Percentiles rank a stretch among this genome's conserved stretches.
These are phyloP conservation scores for Phylloporus rhodoxanthus DNA, from an alignment of 768 basidiomycete genomes.

Conservation along the genomic window DNA sequence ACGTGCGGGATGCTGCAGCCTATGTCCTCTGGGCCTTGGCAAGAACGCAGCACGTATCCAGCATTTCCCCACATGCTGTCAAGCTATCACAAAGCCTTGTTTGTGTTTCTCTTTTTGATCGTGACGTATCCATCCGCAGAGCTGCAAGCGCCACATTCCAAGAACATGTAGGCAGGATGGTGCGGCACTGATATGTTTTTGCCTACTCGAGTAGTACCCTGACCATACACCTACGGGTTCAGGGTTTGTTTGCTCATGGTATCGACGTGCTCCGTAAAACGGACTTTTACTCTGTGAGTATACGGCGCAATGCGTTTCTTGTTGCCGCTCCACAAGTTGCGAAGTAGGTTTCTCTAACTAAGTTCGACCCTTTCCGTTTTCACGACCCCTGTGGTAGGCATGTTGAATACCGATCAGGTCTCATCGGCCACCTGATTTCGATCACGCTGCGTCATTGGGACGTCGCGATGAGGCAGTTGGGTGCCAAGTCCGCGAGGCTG, in stretches of 20 bases:
- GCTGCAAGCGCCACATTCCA: slow-evolving; percentile 98
- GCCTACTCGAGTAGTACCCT: slow-evolving; percentile 3
- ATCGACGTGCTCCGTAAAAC: slow-evolving; percentile 89
- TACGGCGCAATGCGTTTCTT: slow-evolving; percentile 80
- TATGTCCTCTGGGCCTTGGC: slow-evolving; percentile 96
- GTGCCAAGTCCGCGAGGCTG: slow-evolving; percentile 64
- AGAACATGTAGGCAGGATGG: slow-evolving; percentile 92
- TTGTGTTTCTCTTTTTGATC: slow-evolving; percentile 81
- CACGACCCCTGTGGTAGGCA: slow-evolving; percentile 46
- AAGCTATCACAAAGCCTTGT: slow-evolving; percentile 66
- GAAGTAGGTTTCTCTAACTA: slow-evolving; percentile 47
- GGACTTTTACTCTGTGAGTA: slow-evolving; percentile 92
- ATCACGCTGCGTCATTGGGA: slow-evolving; percentile 90
- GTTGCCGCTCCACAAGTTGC: slow-evolving; percentile 82
- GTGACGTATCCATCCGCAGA: slow-evolving; percentile 89
- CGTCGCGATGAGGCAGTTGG: slow-evolving; percentile 66
- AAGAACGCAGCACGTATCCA: slow-evolving; percentile 57
- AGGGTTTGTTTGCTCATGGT: slow-evolving; percentile 90
- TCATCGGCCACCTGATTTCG: slow-evolving; percentile 69
- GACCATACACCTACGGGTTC: slow-evolving; percentile 18
- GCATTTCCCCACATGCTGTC: slow-evolving; percentile 55
- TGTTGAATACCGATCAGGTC: slow-evolving; percentile 59
- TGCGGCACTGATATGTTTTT: slow-evolving; percentile 34
- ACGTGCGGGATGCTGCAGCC: slow-evolving; percentile 88
- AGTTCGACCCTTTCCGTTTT: slow-evolving; percentile 3